A percentile compares a stretch with the other conserved stretches of the same genome.
These are phyloP conservation scores for Epichloe glyceriae DNA, from an alignment of 2,329 filamentous ascomycete genomes.

Conservation along the genomic window DNA sequence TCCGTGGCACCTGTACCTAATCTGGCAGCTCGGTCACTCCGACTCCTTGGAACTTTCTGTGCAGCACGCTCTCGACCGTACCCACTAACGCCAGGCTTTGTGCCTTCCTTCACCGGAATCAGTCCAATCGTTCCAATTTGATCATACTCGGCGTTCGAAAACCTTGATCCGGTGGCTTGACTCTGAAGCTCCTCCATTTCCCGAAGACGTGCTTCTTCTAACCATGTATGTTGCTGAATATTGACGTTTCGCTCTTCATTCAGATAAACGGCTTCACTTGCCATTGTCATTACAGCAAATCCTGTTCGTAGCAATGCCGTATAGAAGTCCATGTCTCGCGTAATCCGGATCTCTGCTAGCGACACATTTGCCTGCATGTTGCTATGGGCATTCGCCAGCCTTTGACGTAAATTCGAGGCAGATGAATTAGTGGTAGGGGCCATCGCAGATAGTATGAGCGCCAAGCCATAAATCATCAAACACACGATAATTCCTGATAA, in stretches of 20 bases:
- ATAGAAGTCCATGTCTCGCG: conserved; percentile 89
- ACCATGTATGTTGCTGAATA: conserved; percentile 69
- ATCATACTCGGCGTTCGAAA: conserved; percentile 36
- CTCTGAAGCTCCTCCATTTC: conserved; percentile 55
- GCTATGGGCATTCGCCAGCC: conserved; percentile 58
- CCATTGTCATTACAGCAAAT: conserved; percentile 80
- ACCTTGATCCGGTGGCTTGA: conserved; percentile 35
- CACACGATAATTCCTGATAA: conserved; percentile 67
- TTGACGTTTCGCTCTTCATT: conserved; percentile 75
- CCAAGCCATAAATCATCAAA: conserved; percentile 61
- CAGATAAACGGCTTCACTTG: conserved; percentile 88
- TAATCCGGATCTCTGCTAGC: conserved; percentile 66
- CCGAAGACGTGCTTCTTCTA: conserved; percentile 73
- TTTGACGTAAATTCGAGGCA: conserved; percentile 37
- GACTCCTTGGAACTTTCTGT: conserved; percentile 39
- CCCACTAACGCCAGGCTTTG: conserved; percentile 35
- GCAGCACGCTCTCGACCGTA: conserved; percentile 60
- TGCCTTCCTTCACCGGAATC: conserved; percentile 38
- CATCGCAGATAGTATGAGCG: conserved; percentile 58
- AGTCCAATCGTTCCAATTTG: conserved; percentile 40
- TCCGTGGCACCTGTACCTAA: conserved; percentile 70
- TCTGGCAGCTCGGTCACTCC: conserved; percentile 31
- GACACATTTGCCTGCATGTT: conserved; percentile 92
- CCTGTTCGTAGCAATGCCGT: conserved; percentile 77
- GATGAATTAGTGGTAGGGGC: conserved; percentile 14